These are phyloP conservation scores for Physcomitrellopsis africana DNA, from an alignment of 225 moss, liverwort and hornwort species.

Conservation along the genomic window DNA sequence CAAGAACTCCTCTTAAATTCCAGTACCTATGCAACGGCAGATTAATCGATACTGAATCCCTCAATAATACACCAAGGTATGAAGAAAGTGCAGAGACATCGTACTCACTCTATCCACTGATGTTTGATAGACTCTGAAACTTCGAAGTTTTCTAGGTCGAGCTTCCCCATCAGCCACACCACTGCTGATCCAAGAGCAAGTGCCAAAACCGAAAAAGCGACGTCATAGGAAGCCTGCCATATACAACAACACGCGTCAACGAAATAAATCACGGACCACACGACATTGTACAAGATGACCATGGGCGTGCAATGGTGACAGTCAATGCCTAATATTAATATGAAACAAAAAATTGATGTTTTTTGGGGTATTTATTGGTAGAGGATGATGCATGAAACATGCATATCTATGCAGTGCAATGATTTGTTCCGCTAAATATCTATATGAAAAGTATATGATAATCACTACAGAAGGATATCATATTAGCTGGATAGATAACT, in stretches of 20 bases:
- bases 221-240: slow-evolving; percentile 65
- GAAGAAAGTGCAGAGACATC: slow-evolving; percentile 25
- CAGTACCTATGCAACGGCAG: slow-evolving; percentile 40
- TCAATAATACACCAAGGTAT: slow-evolving; percentile 10
- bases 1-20: slow-evolving; percentile 54
- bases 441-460: slow-evolving; percentile 1
- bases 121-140: slow-evolving; percentile 40
- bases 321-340: neutral
- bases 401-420: neutral
- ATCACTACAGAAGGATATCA: slow-evolving; percentile 7
- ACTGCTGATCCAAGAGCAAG: slow-evolving; percentile 46
- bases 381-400: neutral
- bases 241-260: slow-evolving; percentile 27
- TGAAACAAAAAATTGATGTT: neutral
- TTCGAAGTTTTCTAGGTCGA: slow-evolving; percentile 42
- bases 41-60: slow-evolving; percentile 14
- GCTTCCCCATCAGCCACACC: slow-evolving; percentile 49
- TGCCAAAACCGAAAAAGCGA: slow-evolving; percentile 48
- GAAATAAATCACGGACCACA: slow-evolving; percentile 18
- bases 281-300: slow-evolving; percentile 12
- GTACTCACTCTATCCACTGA: slow-evolving; percentile 55
- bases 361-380: slow-evolving; percentile 3
- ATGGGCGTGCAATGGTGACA: slow-evolving; percentile 18
- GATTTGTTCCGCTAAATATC: neutral
- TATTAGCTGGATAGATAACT: neutral